Percentiles rank a stretch among this genome's conserved stretches.
These are phyloP conservation scores for Phialemoniopsis sp. DNA, from an alignment of 2,329 filamentous ascomycete genomes.

Conservation along the genomic window DNA sequence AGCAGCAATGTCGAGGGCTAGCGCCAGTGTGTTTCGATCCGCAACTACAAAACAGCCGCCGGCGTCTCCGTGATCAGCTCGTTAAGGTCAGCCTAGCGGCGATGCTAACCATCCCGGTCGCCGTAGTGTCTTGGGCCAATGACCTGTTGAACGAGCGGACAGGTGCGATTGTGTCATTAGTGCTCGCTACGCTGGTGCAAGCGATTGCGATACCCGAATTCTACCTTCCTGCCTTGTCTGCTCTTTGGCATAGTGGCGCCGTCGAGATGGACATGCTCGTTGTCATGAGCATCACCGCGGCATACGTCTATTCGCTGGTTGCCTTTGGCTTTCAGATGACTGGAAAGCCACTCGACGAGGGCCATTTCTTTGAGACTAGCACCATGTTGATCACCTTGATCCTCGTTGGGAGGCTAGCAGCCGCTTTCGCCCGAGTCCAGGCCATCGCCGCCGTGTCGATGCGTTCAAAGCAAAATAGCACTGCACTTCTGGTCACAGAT, in stretches of 20 bases:
- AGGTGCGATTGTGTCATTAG: slow-evolving; percentile 36
- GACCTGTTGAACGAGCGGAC: too few relatives aligned
- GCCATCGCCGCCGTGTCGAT: slow-evolving; percentile 52
- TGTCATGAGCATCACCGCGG: slow-evolving; percentile 59
- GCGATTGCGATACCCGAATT: slow-evolving; percentile 57
- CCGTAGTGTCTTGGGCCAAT: slow-evolving; percentile 1
- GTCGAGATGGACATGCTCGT: slow-evolving; percentile 68
- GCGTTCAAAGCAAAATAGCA: slow-evolving; percentile 51
- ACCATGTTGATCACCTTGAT: slow-evolving; percentile 55
- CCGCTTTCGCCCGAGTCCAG: slow-evolving; percentile 45
- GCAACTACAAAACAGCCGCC: slow-evolving; percentile 20
- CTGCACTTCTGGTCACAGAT: slow-evolving; percentile 46
- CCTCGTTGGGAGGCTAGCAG: slow-evolving; percentile 50
- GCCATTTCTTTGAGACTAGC: slow-evolving; percentile 57
- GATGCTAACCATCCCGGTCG: slow-evolving; percentile 1
- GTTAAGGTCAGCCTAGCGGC: slow-evolving; percentile 21
- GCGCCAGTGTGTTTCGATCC: slow-evolving; percentile 26
- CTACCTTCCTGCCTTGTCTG: slow-evolving; percentile 59
- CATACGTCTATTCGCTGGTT: slow-evolving; percentile 58
- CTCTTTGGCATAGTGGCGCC: slow-evolving; percentile 49
- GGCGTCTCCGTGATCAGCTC: slow-evolving; percentile 23
- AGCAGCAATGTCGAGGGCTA: slow-evolving; percentile 13
- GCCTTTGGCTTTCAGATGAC: slow-evolving; percentile 41
- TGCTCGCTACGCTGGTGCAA: slow-evolving; percentile 64
- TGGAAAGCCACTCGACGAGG: slow-evolving; percentile 36